phyloP scores from a whole-genome alignment of 805 yeast genomes.

The Yamadazyma paraphyllophila region DNA sequence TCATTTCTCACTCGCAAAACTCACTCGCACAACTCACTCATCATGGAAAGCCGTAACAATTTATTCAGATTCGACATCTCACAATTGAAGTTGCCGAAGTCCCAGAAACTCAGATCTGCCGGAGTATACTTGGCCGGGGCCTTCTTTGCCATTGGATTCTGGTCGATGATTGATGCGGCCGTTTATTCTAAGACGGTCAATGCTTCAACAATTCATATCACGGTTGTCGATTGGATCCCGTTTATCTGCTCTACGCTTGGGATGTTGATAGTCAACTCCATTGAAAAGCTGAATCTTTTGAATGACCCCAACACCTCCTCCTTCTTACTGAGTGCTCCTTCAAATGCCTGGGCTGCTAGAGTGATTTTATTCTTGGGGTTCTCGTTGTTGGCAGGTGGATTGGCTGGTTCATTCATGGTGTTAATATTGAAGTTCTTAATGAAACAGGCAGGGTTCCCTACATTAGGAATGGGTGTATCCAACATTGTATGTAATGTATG shows the following conservation, averaged over 20 bases:
- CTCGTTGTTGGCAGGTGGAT: constrained; percentile 88
- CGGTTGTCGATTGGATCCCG: constrained; percentile 96
- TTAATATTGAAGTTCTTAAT: constrained; percentile 79
- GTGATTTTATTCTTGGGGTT: constrained; percentile 89
- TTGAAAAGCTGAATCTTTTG: constrained; percentile 64
- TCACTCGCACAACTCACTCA: too few relatives aligned
- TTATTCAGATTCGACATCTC: constrained; percentile 60
- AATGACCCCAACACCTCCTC: constrained; percentile 31
- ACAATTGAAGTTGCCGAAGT: constrained; percentile 61
- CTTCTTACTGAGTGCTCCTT: constrained; percentile 38
- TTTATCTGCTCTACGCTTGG: constrained; percentile 85
- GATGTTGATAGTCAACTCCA: constrained; percentile 75
- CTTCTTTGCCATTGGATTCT: constrained; percentile 80
- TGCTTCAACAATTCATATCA: constrained; percentile 82
- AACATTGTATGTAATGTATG: constrained; percentile 78
- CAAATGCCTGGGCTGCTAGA: constrained; percentile 91
- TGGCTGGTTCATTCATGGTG: constrained; percentile 89
- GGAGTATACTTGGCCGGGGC: constrained; percentile 81
- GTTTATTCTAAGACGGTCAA: constrained; percentile 80
- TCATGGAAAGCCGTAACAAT: constrained; percentile 41
- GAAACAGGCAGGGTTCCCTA: constrained; percentile 78
- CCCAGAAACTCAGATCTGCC: constrained; percentile 63
- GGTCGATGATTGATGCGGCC: constrained; percentile 87
- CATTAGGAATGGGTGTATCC: constrained; percentile 90
- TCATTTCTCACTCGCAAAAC: neutral